phyloP scores from a whole-genome alignment of 225 moss, liverwort and hornwort species.

The Straminergon stramineum region DNA sequence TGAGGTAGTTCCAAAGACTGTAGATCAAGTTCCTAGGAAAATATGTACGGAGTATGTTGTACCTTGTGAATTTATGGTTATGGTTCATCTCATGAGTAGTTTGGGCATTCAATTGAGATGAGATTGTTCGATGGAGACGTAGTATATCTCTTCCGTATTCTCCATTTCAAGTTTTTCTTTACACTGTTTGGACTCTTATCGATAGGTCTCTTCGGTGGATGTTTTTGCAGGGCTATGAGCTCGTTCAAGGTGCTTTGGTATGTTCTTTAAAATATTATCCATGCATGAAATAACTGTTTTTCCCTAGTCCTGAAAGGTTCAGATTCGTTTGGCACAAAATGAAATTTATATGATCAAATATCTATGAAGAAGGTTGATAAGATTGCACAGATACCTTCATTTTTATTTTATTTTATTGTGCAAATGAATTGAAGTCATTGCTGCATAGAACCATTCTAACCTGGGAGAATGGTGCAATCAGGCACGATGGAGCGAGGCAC shows the following conservation, averaged over 20 bases:
- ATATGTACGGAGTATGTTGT: background rate
- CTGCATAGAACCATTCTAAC: background rate
- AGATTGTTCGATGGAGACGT: background rate
- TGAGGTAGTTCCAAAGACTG: background rate
- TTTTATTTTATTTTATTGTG: background rate
- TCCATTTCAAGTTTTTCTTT: background rate
- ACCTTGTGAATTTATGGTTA: background rate
- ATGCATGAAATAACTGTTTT: background rate
- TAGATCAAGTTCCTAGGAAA: background rate
- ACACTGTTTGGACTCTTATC: background rate
- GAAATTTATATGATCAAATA: background rate
- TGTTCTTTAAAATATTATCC: background rate
- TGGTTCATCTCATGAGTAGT: background rate
- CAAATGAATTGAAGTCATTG: background rate
- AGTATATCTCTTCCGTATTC: background rate
- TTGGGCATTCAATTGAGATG: background rate
- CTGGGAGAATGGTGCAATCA: conserved; percentile 8
- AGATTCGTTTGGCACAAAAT: background rate
- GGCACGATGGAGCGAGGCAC: conserved; percentile 79
- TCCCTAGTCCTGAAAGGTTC: background rate
- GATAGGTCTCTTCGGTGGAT: background rate
- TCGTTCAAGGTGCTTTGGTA: conserved; percentile 68
- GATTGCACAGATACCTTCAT: background rate
- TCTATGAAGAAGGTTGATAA: background rate
- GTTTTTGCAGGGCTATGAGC: conserved; percentile 48